A percentile compares a stretch with the other conserved stretches of the same genome.
phyloP scores from a whole-genome alignment of 768 basidiomycete species.

The Amanita rubescens region DNA sequence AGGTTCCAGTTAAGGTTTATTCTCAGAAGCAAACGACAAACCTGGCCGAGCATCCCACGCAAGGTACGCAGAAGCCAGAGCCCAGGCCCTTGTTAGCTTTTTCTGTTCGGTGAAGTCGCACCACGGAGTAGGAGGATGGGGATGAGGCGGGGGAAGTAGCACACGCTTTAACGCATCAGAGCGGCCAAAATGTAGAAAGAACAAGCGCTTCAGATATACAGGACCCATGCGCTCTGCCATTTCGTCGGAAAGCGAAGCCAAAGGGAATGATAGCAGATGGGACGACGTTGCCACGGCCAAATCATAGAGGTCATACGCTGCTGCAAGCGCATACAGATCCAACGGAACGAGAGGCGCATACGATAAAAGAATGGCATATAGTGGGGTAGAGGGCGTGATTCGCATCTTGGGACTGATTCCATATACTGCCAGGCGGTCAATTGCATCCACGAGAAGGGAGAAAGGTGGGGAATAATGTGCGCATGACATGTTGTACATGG shows the following conservation, averaged over 20 bases:
- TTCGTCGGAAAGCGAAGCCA: constrained; percentile 63
- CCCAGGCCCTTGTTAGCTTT: constrained; percentile 75
- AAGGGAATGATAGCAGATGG: constrained; percentile 64
- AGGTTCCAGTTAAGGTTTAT: neutral
- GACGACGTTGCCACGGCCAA: constrained; percentile 72
- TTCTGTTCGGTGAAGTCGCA: constrained; percentile 77
- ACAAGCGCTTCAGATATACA: constrained; percentile 70
- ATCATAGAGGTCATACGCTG: constrained; percentile 56
- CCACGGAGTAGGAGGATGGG: constrained; percentile 58
- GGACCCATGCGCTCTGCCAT: constrained; percentile 65
- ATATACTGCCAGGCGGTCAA: constrained; percentile 50
- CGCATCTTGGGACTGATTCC: constrained; percentile 46
- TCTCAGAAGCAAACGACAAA: constrained; percentile 22
- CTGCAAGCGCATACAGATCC: constrained; percentile 67
- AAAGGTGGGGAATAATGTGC: constrained; percentile 68
- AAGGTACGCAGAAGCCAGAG: constrained; percentile 73
- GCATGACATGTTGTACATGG: constrained; percentile 65
- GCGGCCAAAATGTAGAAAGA: constrained; percentile 80
- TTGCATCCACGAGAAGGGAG: constrained; percentile 46
- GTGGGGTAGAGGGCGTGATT: constrained; percentile 44
- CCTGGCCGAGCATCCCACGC: constrained; percentile 81
- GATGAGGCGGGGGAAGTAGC: constrained; percentile 64
- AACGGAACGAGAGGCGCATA: constrained; percentile 63
- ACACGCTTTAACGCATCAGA: constrained; percentile 77
- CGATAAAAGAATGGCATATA: constrained; percentile 55